These are phyloP conservation scores for Ceratocystis papillata DNA, from an alignment of 2,329 filamentous ascomycete species.

Conservation along the genomic window DNA sequence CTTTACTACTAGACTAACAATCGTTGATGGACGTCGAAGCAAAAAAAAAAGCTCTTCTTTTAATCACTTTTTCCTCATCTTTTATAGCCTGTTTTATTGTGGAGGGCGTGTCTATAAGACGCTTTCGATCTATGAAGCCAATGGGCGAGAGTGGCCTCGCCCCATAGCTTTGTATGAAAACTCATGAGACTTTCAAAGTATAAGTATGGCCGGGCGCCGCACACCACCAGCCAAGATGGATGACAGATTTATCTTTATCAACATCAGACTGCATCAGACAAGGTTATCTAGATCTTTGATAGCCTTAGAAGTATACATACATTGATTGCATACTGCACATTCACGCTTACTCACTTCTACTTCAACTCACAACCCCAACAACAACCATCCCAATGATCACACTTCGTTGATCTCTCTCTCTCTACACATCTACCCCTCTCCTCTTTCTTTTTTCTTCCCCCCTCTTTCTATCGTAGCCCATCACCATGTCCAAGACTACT, in stretches of 20 bases:
- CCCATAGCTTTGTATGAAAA: neutral
- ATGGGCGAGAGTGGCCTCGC: neutral
- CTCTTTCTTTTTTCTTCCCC: neutral
- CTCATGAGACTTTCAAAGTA: slow-evolving; percentile 1
- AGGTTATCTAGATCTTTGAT: neutral
- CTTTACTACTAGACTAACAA: neutral
- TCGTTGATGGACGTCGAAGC: neutral
- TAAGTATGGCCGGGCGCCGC: slow-evolving; percentile 6
- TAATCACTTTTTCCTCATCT: neutral
- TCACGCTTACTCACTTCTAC: neutral
- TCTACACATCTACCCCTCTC: neutral
- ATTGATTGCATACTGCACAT: neutral
- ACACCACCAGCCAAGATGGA: neutral
- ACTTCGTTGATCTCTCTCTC: neutral
- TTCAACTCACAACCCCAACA: neutral
- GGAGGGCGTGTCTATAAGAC: neutral
- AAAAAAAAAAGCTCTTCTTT: neutral
- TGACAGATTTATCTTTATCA: too few species aligned
- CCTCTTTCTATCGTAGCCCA: neutral
- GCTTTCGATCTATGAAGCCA: neutral
- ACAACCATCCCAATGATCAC: slow-evolving; percentile 11
- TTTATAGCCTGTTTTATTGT: neutral
- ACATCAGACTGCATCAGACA: too few species aligned
- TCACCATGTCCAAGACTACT: slow-evolving; percentile 16
- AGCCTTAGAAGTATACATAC: neutral